Evolutionary conservation across 176 grass and related monocot species (phyloP).

Genomic region (Alopecurus myosuroides): DNA sequence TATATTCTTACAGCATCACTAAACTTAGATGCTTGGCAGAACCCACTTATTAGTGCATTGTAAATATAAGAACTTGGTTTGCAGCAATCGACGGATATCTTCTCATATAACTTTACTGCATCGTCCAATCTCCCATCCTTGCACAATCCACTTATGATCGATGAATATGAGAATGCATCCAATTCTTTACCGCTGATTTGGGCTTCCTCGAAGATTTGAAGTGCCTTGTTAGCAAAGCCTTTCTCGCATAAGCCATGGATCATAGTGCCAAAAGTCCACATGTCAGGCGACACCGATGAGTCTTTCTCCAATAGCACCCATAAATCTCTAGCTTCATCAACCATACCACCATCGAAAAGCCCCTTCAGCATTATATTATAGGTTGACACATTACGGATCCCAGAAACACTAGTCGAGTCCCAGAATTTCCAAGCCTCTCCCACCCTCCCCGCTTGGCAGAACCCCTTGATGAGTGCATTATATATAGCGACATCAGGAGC

Average conservation of each 20-base stretch:
- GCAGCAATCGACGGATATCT: slow-evolving; percentile 54
- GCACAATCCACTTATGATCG: slow-evolving; percentile 70
- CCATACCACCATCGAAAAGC: slow-evolving; percentile 55
- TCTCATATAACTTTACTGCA: slow-evolving; percentile 55
- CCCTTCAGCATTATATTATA: slow-evolving; percentile 86
- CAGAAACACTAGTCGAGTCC: slow-evolving; percentile 37
- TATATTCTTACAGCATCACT: slow-evolving; percentile 54
- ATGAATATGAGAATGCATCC: slow-evolving; percentile 75
- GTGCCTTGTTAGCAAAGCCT: slow-evolving; percentile 64
- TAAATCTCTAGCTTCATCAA: slow-evolving; percentile 47
- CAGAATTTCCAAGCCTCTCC: slow-evolving; percentile 56
- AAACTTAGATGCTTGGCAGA: slow-evolving; percentile 42
- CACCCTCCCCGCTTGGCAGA: slow-evolving; percentile 46
- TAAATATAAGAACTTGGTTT: slow-evolving; percentile 68
- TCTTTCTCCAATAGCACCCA: slow-evolving; percentile 56
- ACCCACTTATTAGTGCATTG: slow-evolving; percentile 82
- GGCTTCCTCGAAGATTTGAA: slow-evolving; percentile 52
- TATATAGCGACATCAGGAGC: slow-evolving; percentile 60
- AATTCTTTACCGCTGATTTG: slow-evolving; percentile 36
- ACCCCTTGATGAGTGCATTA: slow-evolving; percentile 71
- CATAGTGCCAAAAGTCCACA: slow-evolving; percentile 67
- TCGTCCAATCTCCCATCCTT: slow-evolving; percentile 59
- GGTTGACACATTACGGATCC: slow-evolving; percentile 38
- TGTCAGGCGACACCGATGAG: slow-evolving; percentile 44
- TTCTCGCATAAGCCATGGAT: slow-evolving; percentile 85